Evolutionary conservation across 2,329 filamentous ascomycete species (phyloP).

Genomic region (Apiospora hydei): DNA sequence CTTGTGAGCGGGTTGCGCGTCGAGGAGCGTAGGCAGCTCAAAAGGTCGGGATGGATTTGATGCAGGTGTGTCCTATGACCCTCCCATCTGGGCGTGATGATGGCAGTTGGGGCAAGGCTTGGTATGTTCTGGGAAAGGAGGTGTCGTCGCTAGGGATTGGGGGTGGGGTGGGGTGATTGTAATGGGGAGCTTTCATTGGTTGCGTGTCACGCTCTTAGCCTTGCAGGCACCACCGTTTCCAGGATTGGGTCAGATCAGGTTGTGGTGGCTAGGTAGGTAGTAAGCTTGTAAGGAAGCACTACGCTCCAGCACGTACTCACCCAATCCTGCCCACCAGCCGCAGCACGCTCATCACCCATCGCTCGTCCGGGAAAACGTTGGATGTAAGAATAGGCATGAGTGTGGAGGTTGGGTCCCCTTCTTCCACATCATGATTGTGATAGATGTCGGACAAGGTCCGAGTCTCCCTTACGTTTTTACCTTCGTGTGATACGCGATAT

Average conservation of each 20-base stretch:
- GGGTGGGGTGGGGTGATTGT: slow-evolving; percentile 5
- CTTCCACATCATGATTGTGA: not conserved
- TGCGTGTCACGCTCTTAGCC: slow-evolving; percentile 24
- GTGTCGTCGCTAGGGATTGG: slow-evolving; percentile 37
- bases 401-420: not conserved
- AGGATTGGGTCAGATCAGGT: slow-evolving; percentile 14
- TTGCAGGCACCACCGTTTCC: slow-evolving; percentile 8
- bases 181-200: not conserved
- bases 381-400: not conserved
- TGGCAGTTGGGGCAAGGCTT: slow-evolving; percentile 33
- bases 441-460: not conserved
- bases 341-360: not conserved
- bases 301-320: not conserved
- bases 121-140: slow-evolving; percentile 33
- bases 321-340: slow-evolving; percentile 10
- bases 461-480: not conserved
- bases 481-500: not conserved
- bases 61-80: slow-evolving; percentile 39
- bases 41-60: slow-evolving; percentile 26
- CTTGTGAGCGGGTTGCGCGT: slow-evolving; percentile 16
- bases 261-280: slow-evolving; percentile 7
- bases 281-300: not conserved
- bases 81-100: slow-evolving; percentile 25
- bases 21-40: slow-evolving; percentile 19
- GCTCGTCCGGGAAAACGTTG: not conserved